Conservation (phyloP, 2,329 filamentous ascomycete species). For the Meredithiella fracta region DNA sequence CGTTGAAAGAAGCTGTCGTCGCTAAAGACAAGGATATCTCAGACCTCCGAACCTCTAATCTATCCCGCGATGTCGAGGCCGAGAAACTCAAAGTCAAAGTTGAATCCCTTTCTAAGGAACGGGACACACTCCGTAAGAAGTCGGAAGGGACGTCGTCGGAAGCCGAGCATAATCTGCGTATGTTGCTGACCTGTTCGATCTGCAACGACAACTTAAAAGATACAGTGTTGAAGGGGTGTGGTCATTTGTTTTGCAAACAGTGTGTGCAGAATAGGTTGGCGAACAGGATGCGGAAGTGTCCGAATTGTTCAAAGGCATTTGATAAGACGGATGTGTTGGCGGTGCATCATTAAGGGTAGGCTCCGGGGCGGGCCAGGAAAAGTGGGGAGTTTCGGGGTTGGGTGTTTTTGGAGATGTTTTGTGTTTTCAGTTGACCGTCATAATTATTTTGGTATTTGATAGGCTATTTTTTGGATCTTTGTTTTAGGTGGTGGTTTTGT, state of each 20-base stretch:
- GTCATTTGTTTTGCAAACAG: slow-evolving; percentile 80
- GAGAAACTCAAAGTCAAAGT: slow-evolving; percentile 66
- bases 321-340: slow-evolving; percentile 80
- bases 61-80: slow-evolving; percentile 54
- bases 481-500: no score
- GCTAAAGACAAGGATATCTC: slow-evolving; percentile 51
- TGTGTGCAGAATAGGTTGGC: slow-evolving; percentile 81
- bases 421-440: no score
- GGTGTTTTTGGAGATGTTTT: no score
- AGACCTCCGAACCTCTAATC: slow-evolving; percentile 37
- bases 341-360: slow-evolving; percentile 31
- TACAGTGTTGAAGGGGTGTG: slow-evolving; percentile 81
- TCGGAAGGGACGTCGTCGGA: slow-evolving; percentile 64
- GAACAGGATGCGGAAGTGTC: slow-evolving; percentile 87
- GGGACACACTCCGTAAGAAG: slow-evolving; percentile 75
- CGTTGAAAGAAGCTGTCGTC: slow-evolving; percentile 58
- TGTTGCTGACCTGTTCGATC: slow-evolving; percentile 57
- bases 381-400: no score
- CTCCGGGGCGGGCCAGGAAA: no score
- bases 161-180: slow-evolving; percentile 67
- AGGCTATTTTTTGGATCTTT: no score
- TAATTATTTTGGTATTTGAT: no score
- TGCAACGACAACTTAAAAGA: slow-evolving; percentile 92
- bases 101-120: slow-evolving; percentile 63
- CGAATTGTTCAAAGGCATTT: slow-evolving; percentile 82